Percentiles rank a stretch among this genome's conserved stretches.
These are phyloP conservation scores for Komagataella pseudopastoris DNA, from an alignment of 805 yeast species.

Conservation along the genomic window DNA sequence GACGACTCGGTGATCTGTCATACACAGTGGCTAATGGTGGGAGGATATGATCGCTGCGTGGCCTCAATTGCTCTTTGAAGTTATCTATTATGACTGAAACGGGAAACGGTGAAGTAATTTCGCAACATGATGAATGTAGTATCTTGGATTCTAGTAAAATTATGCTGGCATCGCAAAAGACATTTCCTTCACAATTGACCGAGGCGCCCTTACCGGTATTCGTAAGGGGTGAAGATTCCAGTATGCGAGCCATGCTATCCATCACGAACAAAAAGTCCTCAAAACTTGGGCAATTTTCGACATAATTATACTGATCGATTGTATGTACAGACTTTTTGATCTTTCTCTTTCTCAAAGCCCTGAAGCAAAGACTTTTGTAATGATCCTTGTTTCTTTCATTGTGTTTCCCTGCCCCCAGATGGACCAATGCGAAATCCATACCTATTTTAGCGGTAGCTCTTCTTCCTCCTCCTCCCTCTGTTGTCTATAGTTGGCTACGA, in stretches of 20 bases:
- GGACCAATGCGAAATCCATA: slow-evolving; percentile 16
- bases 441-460: neutral
- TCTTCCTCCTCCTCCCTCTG: neutral
- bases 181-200: slow-evolving; percentile 23
- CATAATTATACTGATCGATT: neutral
- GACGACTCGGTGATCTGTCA: neutral
- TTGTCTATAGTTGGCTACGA: neutral
- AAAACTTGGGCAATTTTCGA: neutral
- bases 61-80: neutral
- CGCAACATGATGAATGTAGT: neutral
- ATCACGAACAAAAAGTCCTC: neutral
- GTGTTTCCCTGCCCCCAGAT: slow-evolving; percentile 41
- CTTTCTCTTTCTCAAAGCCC: slow-evolving; percentile 8
- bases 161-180: slow-evolving; percentile 30
- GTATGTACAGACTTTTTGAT: too few relatives aligned
- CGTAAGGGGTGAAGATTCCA: slow-evolving; percentile 26
- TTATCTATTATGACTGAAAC: neutral
- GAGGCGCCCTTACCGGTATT: slow-evolving; percentile 39
- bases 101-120: neutral
- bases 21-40: neutral
- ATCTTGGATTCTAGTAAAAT: neutral
- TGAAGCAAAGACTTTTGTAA: slow-evolving; percentile 17
- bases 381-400: slow-evolving; percentile 6
- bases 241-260: neutral
- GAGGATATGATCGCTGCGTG: neutral